Evolutionary conservation across 192 early-diverging fungal genomes (phyloP).

Genomic region (Coemansia sp.): DNA sequence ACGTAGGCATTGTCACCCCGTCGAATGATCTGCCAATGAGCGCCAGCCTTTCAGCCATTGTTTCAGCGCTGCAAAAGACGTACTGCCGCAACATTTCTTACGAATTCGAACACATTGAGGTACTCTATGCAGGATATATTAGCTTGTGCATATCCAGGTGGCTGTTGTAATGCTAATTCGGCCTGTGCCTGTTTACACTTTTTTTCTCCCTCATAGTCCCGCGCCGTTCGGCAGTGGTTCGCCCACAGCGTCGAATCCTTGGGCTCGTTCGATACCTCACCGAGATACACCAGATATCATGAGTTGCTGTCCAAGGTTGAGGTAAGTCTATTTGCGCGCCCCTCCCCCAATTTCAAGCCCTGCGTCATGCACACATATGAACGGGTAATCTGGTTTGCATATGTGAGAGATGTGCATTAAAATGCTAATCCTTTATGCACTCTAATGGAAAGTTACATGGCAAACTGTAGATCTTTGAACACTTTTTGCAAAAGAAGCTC

Average conservation of each 20-base stretch:
- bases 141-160: slow-evolving; percentile 24
- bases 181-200: background rate
- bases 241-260: slow-evolving; percentile 77
- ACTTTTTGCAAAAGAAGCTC: slow-evolving; percentile 97
- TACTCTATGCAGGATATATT: slow-evolving; percentile 77
- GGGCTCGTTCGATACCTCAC: slow-evolving; percentile 14
- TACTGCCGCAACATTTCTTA: slow-evolving; percentile 89
- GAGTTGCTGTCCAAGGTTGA: slow-evolving; percentile 74
- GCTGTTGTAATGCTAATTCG: background rate
- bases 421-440: background rate
- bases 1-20: slow-evolving; percentile 39
- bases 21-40: slow-evolving; percentile 15
- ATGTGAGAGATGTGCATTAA: background rate
- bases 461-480: slow-evolving; percentile 79
- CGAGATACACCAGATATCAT: slow-evolving; percentile 73
- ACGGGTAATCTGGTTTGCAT: background rate
- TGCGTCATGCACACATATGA: slow-evolving; percentile 1
- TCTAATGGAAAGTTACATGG: background rate
- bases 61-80: slow-evolving; percentile 59
- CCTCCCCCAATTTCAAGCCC: background rate
- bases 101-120: slow-evolving; percentile 86
- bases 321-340: slow-evolving; percentile 13
- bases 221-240: slow-evolving; percentile 65
- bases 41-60: slow-evolving; percentile 34
- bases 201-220: background rate